Evolutionary conservation across 1,284 basidiomycete species (phyloP).

Genomic region (Sphaerobolus stellatus): DNA sequence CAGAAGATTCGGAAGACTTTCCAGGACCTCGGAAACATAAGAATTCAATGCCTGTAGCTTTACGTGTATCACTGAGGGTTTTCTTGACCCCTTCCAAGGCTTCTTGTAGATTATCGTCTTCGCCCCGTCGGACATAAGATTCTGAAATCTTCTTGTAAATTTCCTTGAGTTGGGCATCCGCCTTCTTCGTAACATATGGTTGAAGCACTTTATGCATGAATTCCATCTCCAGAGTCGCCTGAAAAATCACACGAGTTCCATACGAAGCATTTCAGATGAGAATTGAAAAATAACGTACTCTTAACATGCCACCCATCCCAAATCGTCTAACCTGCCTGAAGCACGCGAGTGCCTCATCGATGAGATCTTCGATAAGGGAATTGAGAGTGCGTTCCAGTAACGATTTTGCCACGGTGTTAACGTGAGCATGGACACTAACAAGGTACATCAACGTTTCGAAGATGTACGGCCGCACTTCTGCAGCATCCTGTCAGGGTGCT

Average conservation of each 20-base stretch:
- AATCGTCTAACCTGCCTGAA: conserved; percentile 88
- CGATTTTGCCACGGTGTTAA: conserved; percentile 74
- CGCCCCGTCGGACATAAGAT: conserved; percentile 78
- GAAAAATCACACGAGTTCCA: conserved; percentile 15
- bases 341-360: conserved; percentile 76
- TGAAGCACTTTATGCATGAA: conserved; percentile 96
- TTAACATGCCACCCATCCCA: conserved; percentile 98
- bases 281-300: conserved; percentile 51
- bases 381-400: conserved; percentile 83
- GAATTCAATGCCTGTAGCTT: conserved; percentile 93
- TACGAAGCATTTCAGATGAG: conserved; percentile 2
- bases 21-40: conserved; percentile 75
- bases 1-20: no score
- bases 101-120: conserved; percentile 80
- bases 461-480: conserved; percentile 94
- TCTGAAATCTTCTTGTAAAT: conserved; percentile 94
- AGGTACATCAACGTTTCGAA: conserved; percentile 86
- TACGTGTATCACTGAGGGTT: conserved; percentile 81
- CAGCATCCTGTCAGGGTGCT: not conserved
- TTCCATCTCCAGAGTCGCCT: conserved; percentile 98
- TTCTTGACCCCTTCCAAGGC: conserved; percentile 91
- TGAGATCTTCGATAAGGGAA: conserved; percentile 80
- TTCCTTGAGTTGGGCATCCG: conserved; percentile 82
- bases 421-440: conserved; percentile 91
- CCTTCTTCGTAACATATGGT: conserved; percentile 79